A percentile compares a stretch with the other conserved stretches of the same genome.
Evolutionary conservation across 75 land plant genomes (phyloP).

Genomic region (Cupressus sempervirens): DNA sequence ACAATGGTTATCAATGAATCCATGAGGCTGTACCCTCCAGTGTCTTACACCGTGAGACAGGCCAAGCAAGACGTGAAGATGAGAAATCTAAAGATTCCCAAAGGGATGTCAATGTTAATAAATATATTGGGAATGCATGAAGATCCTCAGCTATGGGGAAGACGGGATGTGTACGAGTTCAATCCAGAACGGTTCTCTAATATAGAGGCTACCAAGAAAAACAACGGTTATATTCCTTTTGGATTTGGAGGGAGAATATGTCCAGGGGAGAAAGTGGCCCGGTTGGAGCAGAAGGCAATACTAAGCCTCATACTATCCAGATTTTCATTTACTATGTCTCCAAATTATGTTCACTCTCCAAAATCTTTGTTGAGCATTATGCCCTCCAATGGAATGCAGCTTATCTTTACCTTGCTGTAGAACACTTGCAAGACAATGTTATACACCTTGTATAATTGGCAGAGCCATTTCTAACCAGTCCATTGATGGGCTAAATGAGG

Average conservation of each 20-base stretch:
- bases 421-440: background rate
- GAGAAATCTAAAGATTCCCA: background rate
- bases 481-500: background rate
- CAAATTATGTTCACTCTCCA: background rate
- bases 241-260: constrained; percentile 9
- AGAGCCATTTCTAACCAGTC: background rate
- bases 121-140: constrained; percentile 7
- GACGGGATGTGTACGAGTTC: constrained; percentile 3
- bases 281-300: constrained; percentile 4
- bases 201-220: background rate
- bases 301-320: background rate
- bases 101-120: constrained; percentile 2
- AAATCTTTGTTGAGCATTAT: background rate
- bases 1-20: constrained; percentile 1
- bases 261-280: constrained; percentile 3
- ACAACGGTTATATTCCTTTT: constrained; percentile 1
- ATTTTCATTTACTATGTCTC: background rate
- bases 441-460: background rate
- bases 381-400: constrained; percentile 1
- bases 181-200: background rate
- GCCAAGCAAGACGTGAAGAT: background rate
- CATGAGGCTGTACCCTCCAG: constrained; percentile 6
- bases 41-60: constrained; percentile 7
- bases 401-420: background rate
- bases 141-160: constrained; percentile 5